phyloP scores from a whole-genome alignment of 73 alveolate genomes.

The Paramecium biaurelia region DNA sequence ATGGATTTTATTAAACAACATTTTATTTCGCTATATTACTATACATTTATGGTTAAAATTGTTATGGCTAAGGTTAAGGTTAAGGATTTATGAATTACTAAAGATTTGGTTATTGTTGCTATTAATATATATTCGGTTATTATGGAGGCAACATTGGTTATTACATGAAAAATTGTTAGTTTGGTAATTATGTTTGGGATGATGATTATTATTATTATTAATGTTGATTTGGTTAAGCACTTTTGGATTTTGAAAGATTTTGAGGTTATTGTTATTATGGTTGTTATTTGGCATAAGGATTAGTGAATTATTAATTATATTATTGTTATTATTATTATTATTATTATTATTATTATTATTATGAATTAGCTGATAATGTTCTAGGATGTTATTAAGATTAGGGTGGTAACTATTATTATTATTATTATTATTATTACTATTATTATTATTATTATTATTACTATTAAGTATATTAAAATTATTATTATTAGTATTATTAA shows the following conservation, averaged over 20 bases:
- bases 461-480: neutral
- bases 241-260: neutral
- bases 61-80: neutral
- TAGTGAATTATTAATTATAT: neutral
- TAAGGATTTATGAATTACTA: neutral
- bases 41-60: neutral
- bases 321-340: neutral
- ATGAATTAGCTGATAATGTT: slow-evolving; percentile 1
- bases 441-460: neutral
- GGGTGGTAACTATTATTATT: neutral
- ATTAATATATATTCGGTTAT: neutral
- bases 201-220: neutral
- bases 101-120: neutral
- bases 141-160: neutral
- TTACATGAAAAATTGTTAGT: neutral
- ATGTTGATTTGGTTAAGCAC: neutral
- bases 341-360: neutral
- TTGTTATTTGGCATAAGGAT: neutral
- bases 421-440: neutral
- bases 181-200: neutral
- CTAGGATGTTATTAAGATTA: neutral
- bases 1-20: neutral
- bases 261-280: neutral
- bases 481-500: neutral
- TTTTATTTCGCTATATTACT: neutral